phyloP scores from a whole-genome alignment of 768 basidiomycete species.

The Psilocybe tampanensis region DNA sequence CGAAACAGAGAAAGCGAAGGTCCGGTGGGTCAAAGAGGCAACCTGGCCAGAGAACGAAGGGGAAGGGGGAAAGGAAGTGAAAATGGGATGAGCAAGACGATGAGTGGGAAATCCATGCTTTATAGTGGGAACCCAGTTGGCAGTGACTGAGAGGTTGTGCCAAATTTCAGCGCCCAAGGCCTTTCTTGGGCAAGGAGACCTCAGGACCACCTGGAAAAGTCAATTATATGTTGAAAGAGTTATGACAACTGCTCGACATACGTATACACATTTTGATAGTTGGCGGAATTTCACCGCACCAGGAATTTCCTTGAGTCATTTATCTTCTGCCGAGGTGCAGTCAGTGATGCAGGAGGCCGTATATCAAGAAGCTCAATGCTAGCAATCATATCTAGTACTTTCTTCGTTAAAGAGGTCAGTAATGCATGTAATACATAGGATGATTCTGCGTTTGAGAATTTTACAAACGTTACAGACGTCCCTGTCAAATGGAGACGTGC shows the following conservation, averaged over 20 bases:
- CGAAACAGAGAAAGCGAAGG: constrained; percentile 1
- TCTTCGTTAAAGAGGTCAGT: too few species aligned
- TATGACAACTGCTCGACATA: constrained; percentile 6
- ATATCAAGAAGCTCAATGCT: too few species aligned
- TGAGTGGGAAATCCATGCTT: not conserved
- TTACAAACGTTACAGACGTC: too few species aligned
- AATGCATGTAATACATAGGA: too few species aligned
- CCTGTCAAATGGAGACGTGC: too few species aligned
- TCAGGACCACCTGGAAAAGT: constrained; percentile 8
- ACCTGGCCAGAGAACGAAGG: constrained; percentile 14
- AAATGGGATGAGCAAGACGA: not conserved
- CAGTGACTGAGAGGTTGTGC: not conserved
- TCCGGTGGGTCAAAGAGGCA: constrained; percentile 6
- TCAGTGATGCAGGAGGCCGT: too few species aligned
- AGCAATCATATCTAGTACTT: too few species aligned
- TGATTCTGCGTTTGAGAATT: too few species aligned
- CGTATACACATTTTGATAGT: not conserved
- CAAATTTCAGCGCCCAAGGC: not conserved
- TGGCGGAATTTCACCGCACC: not conserved
- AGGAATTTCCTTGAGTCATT: not conserved
- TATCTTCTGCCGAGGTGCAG: too few species aligned
- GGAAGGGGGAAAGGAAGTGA: not conserved
- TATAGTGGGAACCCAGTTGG: not conserved
- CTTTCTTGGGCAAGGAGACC: not conserved
- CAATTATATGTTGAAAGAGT: not conserved